Percentiles rank a stretch among this genome's conserved stretches.
phyloP scores from a whole-genome alignment of 257 asterid species.

The Anisodus acutangulus region DNA sequence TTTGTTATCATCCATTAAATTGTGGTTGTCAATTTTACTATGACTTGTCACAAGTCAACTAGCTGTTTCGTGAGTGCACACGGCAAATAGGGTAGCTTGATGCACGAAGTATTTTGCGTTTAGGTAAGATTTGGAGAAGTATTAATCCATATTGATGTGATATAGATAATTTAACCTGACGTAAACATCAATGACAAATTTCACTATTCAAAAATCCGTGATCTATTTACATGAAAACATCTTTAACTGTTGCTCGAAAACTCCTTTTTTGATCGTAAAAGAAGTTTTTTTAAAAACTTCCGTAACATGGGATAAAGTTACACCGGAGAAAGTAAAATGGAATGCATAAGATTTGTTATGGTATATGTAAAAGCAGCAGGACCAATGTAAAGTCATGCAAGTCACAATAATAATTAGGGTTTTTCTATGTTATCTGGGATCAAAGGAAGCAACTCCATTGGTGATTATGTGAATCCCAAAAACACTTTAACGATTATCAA shows the following conservation, averaged over 20 bases:
- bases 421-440: not conserved
- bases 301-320: not conserved
- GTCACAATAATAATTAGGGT: not conserved
- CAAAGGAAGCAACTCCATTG: not conserved
- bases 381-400: slow-evolving; percentile 9
- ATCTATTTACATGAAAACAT: fast-evolving
- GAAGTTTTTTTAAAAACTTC: too few relatives aligned
- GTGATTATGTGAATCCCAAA: slow-evolving; percentile 25
- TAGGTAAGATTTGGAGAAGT: too few relatives aligned
- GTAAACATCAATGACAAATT: not conserved
- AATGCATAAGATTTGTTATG: not conserved
- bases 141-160: not conserved
- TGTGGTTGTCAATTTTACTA: not conserved
- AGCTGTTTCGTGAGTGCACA: not conserved
- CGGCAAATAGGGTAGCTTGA: too few relatives aligned
- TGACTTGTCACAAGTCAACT: not conserved
- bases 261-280: too few relatives aligned
- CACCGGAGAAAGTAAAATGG: not conserved
- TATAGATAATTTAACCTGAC: not conserved
- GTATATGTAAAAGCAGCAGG: not conserved
- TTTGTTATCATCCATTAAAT: not conserved
- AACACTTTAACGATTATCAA: slow-evolving; percentile 26
- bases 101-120: too few relatives aligned
- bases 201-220: not conserved
- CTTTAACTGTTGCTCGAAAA: not conserved